Conservation (phyloP, 108 stramenopile genomes). For the Nitzschia putrida region DNA sequence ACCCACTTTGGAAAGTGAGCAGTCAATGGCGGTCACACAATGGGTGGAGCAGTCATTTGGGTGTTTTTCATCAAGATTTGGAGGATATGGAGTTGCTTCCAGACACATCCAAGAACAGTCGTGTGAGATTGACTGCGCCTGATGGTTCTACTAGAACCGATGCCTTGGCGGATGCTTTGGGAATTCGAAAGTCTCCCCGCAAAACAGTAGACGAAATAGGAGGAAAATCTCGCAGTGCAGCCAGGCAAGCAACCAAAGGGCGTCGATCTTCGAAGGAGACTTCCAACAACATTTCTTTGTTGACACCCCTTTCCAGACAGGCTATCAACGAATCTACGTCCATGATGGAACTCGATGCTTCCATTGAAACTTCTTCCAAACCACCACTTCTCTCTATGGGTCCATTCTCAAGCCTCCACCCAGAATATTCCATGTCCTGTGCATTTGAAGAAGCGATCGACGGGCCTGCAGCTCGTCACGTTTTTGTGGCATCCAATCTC, state of each 20-base stretch:
- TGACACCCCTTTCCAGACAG: conserved; percentile 27
- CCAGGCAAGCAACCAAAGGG: conserved; percentile 1
- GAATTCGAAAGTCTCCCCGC: conserved; percentile 41
- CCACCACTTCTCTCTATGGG: conserved; percentile 25
- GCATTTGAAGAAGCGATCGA: conserved; percentile 31
- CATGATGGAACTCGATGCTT: conserved; percentile 23
- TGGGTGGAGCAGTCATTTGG: conserved; percentile 29
- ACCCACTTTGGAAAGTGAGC: conserved; percentile 41
- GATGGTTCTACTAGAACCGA: conserved; percentile 31
- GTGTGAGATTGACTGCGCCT: not conserved
- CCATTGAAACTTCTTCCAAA: conserved; percentile 7
- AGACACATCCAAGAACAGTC: not conserved
- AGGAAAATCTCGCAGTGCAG: not conserved
- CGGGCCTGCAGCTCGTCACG: conserved; percentile 6
- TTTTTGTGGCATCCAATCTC: conserved; percentile 43
- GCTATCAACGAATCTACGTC: not conserved
- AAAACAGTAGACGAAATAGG: conserved; percentile 11
- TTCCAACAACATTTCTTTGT: conserved; percentile 23
- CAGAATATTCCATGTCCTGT: conserved; percentile 26
- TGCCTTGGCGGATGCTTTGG: conserved; percentile 58
- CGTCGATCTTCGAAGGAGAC: not conserved
- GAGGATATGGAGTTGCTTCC: conserved; percentile 30
- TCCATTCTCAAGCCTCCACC: conserved; percentile 38
- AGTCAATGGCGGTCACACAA: conserved; percentile 34
- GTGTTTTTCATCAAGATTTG: conserved; percentile 29